phyloP scores from a whole-genome alignment of 2,329 filamentous ascomycete genomes.

The Ramularia collo-cygni region DNA sequence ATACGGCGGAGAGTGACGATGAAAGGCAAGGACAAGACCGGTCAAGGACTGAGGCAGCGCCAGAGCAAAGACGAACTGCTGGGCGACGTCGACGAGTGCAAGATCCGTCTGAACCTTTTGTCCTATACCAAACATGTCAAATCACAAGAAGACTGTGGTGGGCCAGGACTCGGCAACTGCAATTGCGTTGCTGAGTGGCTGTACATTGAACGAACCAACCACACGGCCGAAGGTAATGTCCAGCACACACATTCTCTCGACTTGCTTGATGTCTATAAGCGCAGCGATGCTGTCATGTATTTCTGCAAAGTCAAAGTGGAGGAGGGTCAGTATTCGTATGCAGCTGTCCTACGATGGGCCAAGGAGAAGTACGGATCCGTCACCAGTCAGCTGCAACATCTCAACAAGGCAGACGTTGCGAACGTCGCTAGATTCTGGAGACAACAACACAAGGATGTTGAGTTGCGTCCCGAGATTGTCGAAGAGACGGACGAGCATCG shows the following conservation, averaged over 20 bases:
- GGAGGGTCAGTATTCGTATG: constrained; percentile 16
- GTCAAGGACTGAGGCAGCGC: constrained; percentile 5
- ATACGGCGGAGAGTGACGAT: constrained; percentile 10
- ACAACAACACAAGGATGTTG: constrained; percentile 14
- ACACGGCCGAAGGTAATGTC: background rate
- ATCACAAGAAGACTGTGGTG: constrained; percentile 4
- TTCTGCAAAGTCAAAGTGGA: constrained; percentile 18
- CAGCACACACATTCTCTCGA: constrained; percentile 18
- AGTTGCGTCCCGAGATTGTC: constrained; percentile 11
- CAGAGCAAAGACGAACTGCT: constrained; percentile 11
- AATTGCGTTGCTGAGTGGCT: constrained; percentile 22
- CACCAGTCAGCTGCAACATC: constrained; percentile 12
- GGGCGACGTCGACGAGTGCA: constrained; percentile 9
- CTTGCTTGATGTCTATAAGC: constrained; percentile 18
- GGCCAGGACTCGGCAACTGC: constrained; percentile 17
- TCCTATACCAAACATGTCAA: constrained; percentile 20
- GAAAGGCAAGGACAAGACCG: constrained; percentile 3
- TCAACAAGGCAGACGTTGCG: constrained; percentile 16
- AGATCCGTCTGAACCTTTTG: constrained; percentile 13
- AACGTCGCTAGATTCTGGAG: constrained; percentile 18
- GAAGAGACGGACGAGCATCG: constrained; percentile 13
- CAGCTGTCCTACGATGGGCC: constrained; percentile 17
- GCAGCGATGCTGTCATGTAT: constrained; percentile 18
- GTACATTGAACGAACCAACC: constrained; percentile 9
- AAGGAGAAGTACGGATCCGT: constrained; percentile 13